Percentiles rank a stretch among this genome's conserved stretches.
Evolutionary conservation across 2,329 filamentous ascomycete species (phyloP).

Genomic region (Verticillium dahliae): DNA sequence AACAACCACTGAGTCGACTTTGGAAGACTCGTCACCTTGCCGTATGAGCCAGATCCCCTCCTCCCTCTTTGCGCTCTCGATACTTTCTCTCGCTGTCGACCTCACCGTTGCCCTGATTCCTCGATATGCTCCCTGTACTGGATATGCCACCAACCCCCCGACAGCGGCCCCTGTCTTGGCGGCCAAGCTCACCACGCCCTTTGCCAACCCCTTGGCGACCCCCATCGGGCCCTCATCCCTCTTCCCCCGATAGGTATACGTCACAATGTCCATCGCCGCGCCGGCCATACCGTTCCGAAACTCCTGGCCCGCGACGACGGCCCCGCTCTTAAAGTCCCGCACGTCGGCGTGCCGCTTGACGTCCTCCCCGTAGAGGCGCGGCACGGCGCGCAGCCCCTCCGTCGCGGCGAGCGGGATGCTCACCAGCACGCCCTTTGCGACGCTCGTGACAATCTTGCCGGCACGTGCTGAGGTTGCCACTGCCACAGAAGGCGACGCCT

Average conservation of each 20-base stretch:
- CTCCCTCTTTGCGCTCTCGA: conserved; percentile 7
- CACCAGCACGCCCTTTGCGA: conserved; percentile 3
- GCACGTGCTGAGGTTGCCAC: neutral
- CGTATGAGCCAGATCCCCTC: conserved; percentile 11
- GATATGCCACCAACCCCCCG: conserved; percentile 9
- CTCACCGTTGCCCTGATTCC: conserved; percentile 7
- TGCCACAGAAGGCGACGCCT: neutral
- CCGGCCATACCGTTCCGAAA: conserved; percentile 10
- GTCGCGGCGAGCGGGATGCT: conserved; percentile 12
- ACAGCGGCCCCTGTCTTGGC: conserved; percentile 11
- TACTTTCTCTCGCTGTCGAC: conserved; percentile 3
- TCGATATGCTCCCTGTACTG: conserved; percentile 9
- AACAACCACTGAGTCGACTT: conserved; percentile 8
- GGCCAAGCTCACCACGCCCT: conserved; percentile 8
- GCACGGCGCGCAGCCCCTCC: conserved; percentile 12
- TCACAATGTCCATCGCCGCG: conserved; percentile 9
- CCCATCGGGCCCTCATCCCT: conserved; percentile 8
- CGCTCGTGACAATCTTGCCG: neutral
- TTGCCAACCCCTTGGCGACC: conserved; percentile 10
- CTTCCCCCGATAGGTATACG: conserved; percentile 10
- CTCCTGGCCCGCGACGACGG: conserved; percentile 9
- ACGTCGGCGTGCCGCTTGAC: conserved; percentile 8
- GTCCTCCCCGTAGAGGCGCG: conserved; percentile 10
- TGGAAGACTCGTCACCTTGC: conserved; percentile 5
- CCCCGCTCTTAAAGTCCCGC: conserved; percentile 9